A percentile compares a stretch with the other conserved stretches of the same genome.
These are phyloP conservation scores for Cladosporium sp. DNA, from an alignment of 2,329 filamentous ascomycete species.

Conservation along the genomic window DNA sequence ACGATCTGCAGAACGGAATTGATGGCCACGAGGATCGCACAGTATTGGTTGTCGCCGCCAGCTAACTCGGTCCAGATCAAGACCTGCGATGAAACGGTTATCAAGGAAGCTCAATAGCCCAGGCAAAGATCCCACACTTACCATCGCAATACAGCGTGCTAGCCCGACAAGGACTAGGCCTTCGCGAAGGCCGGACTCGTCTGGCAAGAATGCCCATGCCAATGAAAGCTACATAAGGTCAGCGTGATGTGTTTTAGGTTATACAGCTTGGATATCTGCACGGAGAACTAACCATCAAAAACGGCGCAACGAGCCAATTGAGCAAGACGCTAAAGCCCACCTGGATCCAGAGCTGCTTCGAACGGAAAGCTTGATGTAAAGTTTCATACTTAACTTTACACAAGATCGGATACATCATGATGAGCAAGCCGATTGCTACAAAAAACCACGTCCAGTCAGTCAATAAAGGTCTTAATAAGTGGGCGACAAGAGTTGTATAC, in stretches of 20 bases:
- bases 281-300: conserved; percentile 63
- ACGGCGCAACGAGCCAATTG: conserved; percentile 79
- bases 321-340: conserved; percentile 69
- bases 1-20: conserved; percentile 46
- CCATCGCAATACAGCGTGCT: conserved; percentile 84
- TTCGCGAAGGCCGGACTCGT: conserved; percentile 44
- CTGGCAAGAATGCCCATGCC: conserved; percentile 57
- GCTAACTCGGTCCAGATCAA: conserved; percentile 74
- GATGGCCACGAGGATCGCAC: conserved; percentile 54
- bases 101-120: conserved; percentile 21
- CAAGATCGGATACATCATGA: conserved; percentile 91
- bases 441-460: neutral
- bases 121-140: neutral
- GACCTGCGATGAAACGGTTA: neutral
- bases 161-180: conserved; percentile 76
- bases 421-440: conserved; percentile 65
- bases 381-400: conserved; percentile 78
- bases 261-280: neutral
- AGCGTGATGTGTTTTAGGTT: neutral
- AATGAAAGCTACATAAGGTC: conserved; percentile 39
- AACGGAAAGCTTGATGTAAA: conserved; percentile 60
- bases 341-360: conserved; percentile 66
- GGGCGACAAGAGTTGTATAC: conserved; percentile 2
- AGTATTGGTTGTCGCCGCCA: conserved; percentile 73
- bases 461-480: neutral